Base-by-base conservation (phyloP, 2,329 filamentous ascomycete genomes). In the Gnomoniopsis smithogilvyi region DNA sequence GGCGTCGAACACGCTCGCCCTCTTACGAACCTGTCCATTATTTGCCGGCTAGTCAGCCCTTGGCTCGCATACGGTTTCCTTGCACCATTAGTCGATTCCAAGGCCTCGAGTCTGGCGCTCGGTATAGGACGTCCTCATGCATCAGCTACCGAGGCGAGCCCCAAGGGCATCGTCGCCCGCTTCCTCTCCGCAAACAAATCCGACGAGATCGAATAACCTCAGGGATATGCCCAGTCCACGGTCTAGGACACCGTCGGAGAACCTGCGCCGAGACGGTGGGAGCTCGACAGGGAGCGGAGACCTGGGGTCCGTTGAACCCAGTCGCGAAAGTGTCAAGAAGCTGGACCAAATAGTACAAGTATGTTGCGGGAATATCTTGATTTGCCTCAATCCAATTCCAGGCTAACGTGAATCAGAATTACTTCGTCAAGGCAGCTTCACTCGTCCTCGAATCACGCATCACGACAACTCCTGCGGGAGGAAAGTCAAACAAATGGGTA, bases 311-410 rank as follows among this genome's bases (percentile, higher is more conserved):
- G 73, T 68, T 26, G 77, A 79, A 26, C 83, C 84, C 50, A 85
- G 82, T 56, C 82, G 80, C 67, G 90, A 94, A 65, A 85, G 86
- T 6, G 76, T 89, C 71, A 85, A 83, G 75, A 95, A 95, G 78
- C 80, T 97, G 66, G 95, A 96, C 73, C 92, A 96, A 76, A 95
- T 98, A 69, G 88, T 97, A 67, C 91, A 95, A 83, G 92, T 96
- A 67, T 54, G 70, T 22, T 41, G 8, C 6, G 22, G 24, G 17
- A 14, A 2, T 51, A 11, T 48, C 34, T 6, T 21, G n/a, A 8
- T 22, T 15, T n/a, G 33, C 2, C 2, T 17, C 15, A 24, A 12
- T 2, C n/a, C 15, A 24, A 48, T 54, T 62, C 47, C 61, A 30
- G 60, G 26, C 63, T 61, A 54, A 62, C 26, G 17, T 8, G 19